Base-by-base conservation (phyloP, 2,329 filamentous ascomycete genomes). In the Dothistroma pini region DNA sequence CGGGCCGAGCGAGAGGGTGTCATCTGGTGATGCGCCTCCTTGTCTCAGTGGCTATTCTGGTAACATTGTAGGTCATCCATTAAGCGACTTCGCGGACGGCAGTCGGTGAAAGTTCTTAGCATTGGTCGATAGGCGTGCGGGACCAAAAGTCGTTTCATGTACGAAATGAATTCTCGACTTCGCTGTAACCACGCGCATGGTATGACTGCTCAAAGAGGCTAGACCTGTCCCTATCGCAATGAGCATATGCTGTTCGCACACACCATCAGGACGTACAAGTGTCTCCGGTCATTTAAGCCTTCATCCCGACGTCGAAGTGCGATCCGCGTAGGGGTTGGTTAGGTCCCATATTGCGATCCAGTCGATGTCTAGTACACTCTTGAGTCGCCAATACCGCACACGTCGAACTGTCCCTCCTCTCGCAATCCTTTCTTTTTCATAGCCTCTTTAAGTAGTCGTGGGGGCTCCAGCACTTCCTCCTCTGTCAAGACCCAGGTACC, bases 381-480 rank as follows among this genome's bases (percentile, higher is more conserved):
- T 68, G 87, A 93, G 78, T 93, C 91, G 0, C 91, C 91, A 78
- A 97, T 90, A 67, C 90, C 86, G 71, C 91, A 93, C 1, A 90
- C 83, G 71, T 93, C 91, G 78, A 95, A 96, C 0, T 89, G 79
- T 0, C 90, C 91, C 51, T 81, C 84, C 75, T 93, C 89, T 0
- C 83, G 79, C 0, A 96, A 72, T 0, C 84, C 86, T 69, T 86
- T 87, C 69, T 81, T 83, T 69, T 79, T 83, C 72, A 96, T 76
- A 2, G 92, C 92, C 72, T 89, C 81, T 74, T 82, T 88, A 63
- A 97, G 77, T 73, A 89, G 76, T 74, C 75, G 78, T 1, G 92
- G 91, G 51, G 93, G 93, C 77, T 96, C 92, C 59, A 93, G 74
- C 1, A 96, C 89, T 61, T 93, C 89, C 75, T 97, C 93, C 62